Evolutionary conservation across 345 rosid genomes (phyloP).

Genomic region (Crucihimalaya himalaica): DNA sequence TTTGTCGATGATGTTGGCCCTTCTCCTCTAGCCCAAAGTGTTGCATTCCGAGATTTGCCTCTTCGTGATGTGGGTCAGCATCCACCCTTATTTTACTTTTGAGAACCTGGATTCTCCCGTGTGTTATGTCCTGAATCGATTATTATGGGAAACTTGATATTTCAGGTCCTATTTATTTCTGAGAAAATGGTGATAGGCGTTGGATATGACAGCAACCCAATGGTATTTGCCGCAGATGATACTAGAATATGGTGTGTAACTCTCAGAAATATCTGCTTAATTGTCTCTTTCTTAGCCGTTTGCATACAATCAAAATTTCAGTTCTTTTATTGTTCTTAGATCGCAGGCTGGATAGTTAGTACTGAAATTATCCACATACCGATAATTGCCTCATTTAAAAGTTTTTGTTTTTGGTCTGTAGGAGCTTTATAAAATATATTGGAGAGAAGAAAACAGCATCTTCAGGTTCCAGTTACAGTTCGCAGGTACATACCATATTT

Average conservation of each 20-base stretch:
- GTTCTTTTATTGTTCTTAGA: not conserved
- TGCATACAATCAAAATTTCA: not conserved
- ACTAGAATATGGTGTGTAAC: conserved; percentile 81
- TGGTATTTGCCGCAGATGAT: conserved; percentile 97
- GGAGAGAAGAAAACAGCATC: conserved; percentile 77
- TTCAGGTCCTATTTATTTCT: conserved; percentile 84
- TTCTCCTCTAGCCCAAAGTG: conserved; percentile 91
- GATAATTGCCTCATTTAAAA: conserved; percentile 8
- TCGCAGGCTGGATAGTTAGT: not conserved
- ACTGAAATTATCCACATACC: not conserved
- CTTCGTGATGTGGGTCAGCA: conserved; percentile 99
- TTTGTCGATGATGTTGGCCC: conserved; percentile 98
- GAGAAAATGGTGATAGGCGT: conserved; percentile 93
- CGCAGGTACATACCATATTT: conserved; percentile 58
- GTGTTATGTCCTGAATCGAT: conserved; percentile 34
- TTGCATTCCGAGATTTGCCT: conserved; percentile 89
- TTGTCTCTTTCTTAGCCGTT: conserved; percentile 7
- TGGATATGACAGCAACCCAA: conserved; percentile 92
- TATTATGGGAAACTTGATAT: conserved; percentile 16
- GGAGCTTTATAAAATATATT: conserved; percentile 84
- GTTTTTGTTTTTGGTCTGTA: conserved; percentile 35
- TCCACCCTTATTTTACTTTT: conserved; percentile 57
- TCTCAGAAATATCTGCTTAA: conserved; percentile 5
- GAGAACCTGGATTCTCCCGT: conserved; percentile 31
- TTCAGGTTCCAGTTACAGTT: conserved; percentile 72